These are phyloP conservation scores for Pigoraptor vietnamica DNA, from an alignment of 78 protist species.

Conservation along the genomic window DNA sequence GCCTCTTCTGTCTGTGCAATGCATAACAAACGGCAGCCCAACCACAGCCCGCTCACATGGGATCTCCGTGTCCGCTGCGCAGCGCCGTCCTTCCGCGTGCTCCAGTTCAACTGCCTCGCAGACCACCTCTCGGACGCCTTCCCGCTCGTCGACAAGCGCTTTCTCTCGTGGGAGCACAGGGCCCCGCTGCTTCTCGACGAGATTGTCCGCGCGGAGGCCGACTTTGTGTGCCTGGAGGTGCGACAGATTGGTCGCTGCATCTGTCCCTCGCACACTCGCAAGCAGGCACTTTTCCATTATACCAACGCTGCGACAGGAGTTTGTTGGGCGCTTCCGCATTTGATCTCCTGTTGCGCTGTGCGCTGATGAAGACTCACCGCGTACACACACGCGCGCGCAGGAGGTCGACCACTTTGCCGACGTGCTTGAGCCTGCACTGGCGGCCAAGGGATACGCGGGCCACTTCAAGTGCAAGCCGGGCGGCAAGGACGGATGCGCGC, in stretches of 20 bases:
- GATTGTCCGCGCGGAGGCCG: not conserved
- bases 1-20: too few relatives aligned
- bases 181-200: not conserved
- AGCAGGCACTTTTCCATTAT: not conserved
- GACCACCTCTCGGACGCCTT: not conserved
- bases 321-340: too few relatives aligned
- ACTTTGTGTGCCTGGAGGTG: not conserved
- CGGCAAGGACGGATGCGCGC: not conserved
- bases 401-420: slow-evolving; percentile 6
- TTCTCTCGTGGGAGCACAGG: not conserved
- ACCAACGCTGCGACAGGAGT: too few relatives aligned
- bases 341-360: too few relatives aligned
- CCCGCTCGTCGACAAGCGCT: not conserved
- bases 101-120: not conserved
- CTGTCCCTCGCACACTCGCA: not conserved
- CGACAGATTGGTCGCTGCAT: too few relatives aligned
- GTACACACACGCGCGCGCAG: not conserved
- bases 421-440: not conserved
- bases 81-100: not conserved
- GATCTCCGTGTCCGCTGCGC: too few relatives aligned
- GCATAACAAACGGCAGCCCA: too few relatives aligned
- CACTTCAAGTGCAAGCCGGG: not conserved
- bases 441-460: not conserved
- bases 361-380: too few relatives aligned
- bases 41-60: too few relatives aligned